Conservation (phyloP, 306 rosid species). For the Cucurbita pepo region DNA sequence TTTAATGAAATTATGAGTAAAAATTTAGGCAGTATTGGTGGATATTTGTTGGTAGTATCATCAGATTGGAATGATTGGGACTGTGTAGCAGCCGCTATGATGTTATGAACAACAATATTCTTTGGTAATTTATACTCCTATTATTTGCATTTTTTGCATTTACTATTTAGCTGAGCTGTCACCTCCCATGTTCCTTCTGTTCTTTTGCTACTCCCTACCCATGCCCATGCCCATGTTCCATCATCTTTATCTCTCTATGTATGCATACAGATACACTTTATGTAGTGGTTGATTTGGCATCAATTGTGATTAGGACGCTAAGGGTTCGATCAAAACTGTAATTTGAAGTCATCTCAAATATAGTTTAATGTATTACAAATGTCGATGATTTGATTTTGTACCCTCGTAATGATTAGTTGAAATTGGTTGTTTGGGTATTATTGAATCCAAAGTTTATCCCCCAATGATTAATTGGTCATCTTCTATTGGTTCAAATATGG, state of each 20-base stretch:
- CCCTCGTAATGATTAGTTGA: no score
- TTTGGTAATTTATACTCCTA: neutral
- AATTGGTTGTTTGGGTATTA: neutral
- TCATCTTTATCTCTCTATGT: neutral
- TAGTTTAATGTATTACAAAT: no score
- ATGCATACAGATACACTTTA: no score
- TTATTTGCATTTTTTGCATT: neutral
- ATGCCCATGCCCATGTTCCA: constrained; percentile 1
- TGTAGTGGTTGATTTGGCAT: neutral
- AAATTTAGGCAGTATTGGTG: neutral
- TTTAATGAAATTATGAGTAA: neutral
- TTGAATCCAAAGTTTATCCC: neutral
- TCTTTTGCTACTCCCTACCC: neutral
- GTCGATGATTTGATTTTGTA: no score
- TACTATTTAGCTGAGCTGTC: neutral
- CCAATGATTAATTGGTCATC: neutral
- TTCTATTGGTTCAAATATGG: neutral
- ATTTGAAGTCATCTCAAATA: neutral
- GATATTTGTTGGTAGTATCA: neutral
- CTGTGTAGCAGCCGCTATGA: neutral
- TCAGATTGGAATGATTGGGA: constrained; percentile 2
- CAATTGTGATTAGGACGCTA: neutral
- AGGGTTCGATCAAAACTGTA: neutral
- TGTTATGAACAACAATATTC: neutral
- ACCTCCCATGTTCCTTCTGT: constrained; percentile 2